phyloP scores from a whole-genome alignment of 2,329 filamentous ascomycete species.

The Sphaerulina musiva region DNA sequence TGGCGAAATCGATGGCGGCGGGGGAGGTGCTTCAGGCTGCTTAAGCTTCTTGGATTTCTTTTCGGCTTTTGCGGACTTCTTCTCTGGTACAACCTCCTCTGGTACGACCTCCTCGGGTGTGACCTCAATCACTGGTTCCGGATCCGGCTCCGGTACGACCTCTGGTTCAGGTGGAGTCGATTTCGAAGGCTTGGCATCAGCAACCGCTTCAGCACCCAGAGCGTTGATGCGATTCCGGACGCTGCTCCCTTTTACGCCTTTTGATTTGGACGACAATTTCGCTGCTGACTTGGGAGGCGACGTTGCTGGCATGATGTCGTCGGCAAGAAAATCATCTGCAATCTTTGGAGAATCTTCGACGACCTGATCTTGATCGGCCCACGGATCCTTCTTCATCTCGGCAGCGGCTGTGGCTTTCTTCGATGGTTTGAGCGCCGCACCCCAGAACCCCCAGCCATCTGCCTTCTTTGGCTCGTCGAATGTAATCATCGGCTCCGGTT shows the following conservation, averaged over 20 bases:
- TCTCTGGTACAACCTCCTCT: constrained; percentile 30
- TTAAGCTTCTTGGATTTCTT: constrained; percentile 21
- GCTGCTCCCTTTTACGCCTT: constrained; percentile 41
- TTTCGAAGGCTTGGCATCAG: constrained; percentile 34
- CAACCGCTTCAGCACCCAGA: constrained; percentile 34
- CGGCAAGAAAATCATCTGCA: constrained; percentile 40
- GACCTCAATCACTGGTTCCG: constrained; percentile 18
- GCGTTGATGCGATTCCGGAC: constrained; percentile 50
- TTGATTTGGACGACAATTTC: constrained; percentile 37
- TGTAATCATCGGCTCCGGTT: constrained; percentile 15
- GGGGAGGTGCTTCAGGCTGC: constrained; percentile 16
- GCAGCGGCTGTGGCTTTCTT: constrained; percentile 36
- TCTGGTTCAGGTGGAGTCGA: constrained; percentile 31
- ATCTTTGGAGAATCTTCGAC: constrained; percentile 36
- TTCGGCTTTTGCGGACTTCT: constrained; percentile 24
- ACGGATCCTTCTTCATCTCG: constrained; percentile 32
- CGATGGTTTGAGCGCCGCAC: constrained; percentile 40
- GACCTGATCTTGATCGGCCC: constrained; percentile 39
- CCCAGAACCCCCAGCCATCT: constrained; percentile 41
- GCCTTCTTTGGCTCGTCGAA: constrained; percentile 25
- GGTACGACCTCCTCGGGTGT: constrained; percentile 22
- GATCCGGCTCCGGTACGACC: constrained; percentile 16
- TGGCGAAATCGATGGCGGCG: constrained; percentile 29
- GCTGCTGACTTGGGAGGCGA: constrained; percentile 40
- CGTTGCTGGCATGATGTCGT: constrained; percentile 34